These are phyloP conservation scores for Eurotiales sp. DNA, from an alignment of 2,329 filamentous ascomycete species.

Conservation along the genomic window DNA sequence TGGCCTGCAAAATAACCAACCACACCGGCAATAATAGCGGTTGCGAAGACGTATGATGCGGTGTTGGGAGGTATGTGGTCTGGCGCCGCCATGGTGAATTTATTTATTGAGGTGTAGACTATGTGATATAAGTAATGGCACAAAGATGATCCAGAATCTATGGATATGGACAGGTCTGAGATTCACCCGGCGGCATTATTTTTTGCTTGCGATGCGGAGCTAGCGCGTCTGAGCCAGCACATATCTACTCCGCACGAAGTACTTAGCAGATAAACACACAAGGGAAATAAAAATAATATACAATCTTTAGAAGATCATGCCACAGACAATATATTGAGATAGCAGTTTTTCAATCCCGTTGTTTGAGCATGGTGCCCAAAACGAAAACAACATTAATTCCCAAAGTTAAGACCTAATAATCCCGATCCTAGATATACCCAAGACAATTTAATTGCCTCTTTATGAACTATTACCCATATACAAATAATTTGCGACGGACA, in stretches of 20 bases:
- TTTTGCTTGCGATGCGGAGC: too few relatives aligned
- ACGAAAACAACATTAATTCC: neutral
- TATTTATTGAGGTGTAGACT: too few relatives aligned
- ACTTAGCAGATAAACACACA: neutral
- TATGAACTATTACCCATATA: neutral
- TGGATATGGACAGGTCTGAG: too few relatives aligned
- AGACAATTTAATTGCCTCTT: neutral
- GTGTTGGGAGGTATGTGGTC: slow-evolving; percentile 49
- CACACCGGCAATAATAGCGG: slow-evolving; percentile 68
- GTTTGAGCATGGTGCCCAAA: neutral
- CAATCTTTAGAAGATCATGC: neutral
- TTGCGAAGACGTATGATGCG: slow-evolving; percentile 63
- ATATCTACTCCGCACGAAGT: neutral
- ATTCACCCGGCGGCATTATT: too few relatives aligned
- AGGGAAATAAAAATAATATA: neutral
- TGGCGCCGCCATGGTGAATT: slow-evolving; percentile 28
- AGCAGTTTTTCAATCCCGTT: neutral
- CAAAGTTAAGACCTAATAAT: neutral
- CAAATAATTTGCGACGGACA: neutral
- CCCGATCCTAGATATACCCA: too few relatives aligned
- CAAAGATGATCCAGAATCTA: too few relatives aligned
- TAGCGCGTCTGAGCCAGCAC: neutral
- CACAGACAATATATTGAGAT: neutral
- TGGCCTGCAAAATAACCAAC: slow-evolving; percentile 71
- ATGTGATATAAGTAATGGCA: neutral